Percentiles rank a stretch among this genome's conserved stretches.
These are phyloP conservation scores for Aspergillus wentii DNA, from an alignment of 495 filamentous ascomycete species.

Conservation along the genomic window DNA sequence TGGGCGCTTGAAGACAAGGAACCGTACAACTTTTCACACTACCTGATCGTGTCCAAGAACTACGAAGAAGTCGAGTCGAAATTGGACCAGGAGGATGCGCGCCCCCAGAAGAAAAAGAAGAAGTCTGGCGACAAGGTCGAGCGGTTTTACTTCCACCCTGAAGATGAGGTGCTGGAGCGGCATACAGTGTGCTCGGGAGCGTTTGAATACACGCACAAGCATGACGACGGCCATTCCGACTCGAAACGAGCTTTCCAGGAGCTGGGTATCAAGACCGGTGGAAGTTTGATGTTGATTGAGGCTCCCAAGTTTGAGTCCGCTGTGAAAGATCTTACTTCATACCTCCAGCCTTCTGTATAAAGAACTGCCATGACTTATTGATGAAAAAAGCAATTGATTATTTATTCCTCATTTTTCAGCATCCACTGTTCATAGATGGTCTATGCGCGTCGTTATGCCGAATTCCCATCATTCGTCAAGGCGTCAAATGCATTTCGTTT, in stretches of 20 bases:
- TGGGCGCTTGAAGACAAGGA: constrained; percentile 88
- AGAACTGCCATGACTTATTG: constrained; percentile 20
- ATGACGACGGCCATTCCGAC: constrained; percentile 73
- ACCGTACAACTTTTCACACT: constrained; percentile 90
- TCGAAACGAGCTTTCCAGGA: constrained; percentile 94
- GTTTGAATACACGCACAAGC: constrained; percentile 73
- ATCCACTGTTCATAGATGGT: not conserved
- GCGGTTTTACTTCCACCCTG: constrained; percentile 90
- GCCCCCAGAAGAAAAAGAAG: constrained; percentile 74
- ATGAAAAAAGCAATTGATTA: too few relatives aligned
- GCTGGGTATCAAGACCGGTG: constrained; percentile 77
- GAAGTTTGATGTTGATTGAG: constrained; percentile 75
- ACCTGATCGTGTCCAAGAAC: constrained; percentile 82
- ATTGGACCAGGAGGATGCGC: constrained; percentile 63
- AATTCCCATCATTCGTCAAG: too few relatives aligned
- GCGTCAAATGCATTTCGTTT: too few relatives aligned
- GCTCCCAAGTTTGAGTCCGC: constrained; percentile 56
- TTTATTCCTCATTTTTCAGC: too few relatives aligned
- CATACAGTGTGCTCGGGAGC: constrained; percentile 60
- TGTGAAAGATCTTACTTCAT: constrained; percentile 9
- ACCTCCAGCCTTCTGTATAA: constrained; percentile 4
- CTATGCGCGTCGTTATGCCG: too few relatives aligned
- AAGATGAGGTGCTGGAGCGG: constrained; percentile 84
- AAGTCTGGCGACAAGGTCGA: constrained; percentile 44
- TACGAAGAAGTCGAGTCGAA: constrained; percentile 84